phyloP scores from a whole-genome alignment of 2,329 filamentous ascomycete genomes.

The Ophioceras dolichostomum region DNA sequence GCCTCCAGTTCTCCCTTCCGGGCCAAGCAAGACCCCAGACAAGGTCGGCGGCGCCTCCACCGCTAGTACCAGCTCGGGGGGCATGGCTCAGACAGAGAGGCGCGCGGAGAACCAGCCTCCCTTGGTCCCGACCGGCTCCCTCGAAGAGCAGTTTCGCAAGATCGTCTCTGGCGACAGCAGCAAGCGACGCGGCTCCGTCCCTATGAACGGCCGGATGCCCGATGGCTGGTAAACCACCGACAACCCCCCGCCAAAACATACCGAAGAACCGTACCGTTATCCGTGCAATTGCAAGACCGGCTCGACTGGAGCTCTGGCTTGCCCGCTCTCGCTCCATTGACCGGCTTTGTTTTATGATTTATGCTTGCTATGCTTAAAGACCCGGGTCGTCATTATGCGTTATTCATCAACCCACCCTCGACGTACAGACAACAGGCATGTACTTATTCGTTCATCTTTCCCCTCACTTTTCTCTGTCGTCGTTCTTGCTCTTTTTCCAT shows the following conservation, averaged over 20 bases:
- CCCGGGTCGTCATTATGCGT: constrained; percentile 1
- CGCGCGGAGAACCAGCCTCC: constrained; percentile 33
- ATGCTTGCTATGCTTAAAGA: constrained; percentile 1
- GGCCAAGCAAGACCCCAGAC: constrained; percentile 8
- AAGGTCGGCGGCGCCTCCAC: constrained; percentile 7
- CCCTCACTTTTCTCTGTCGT: no score
- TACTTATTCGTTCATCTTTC: no score
- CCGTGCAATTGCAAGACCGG: no score
- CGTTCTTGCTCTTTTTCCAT: no score
- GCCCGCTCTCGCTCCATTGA: no score
- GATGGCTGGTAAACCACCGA: constrained; percentile 1
- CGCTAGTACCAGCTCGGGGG: no score
- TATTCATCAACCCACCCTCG: no score
- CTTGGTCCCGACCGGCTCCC: constrained; percentile 12
- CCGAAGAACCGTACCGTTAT: no score
- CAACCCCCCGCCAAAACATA: no score
- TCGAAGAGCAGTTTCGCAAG: constrained; percentile 15
- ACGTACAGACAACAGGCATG: no score
- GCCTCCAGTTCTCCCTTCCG: not conserved
- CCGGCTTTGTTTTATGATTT: no score
- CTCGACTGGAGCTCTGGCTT: not conserved
- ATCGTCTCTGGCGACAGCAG: constrained; percentile 6
- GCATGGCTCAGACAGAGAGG: constrained; percentile 19
- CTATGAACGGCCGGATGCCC: not conserved
- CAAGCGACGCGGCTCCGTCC: constrained; percentile 4